These are phyloP conservation scores for Metschnikowia kofuensis DNA, from an alignment of 805 yeast genomes.

Conservation along the genomic window DNA sequence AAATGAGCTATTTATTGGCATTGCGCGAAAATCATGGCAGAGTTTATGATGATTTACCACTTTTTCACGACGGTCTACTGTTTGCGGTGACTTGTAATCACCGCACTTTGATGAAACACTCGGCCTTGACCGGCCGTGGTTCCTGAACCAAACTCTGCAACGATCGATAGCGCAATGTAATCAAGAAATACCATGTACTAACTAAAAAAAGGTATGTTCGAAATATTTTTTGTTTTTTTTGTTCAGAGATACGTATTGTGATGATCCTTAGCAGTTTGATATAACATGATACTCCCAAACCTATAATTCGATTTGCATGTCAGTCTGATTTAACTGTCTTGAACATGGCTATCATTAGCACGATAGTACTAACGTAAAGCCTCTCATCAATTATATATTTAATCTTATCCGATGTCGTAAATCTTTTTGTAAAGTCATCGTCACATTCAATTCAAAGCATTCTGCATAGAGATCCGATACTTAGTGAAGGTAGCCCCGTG, in stretches of 20 bases:
- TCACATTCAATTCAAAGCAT: too few relatives aligned
- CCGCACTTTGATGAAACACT: constrained; percentile 41
- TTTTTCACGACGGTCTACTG: constrained; percentile 54
- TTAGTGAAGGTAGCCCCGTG: too few relatives aligned
- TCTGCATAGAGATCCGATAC: background rate
- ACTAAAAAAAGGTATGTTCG: constrained; percentile 10
- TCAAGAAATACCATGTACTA: background rate
- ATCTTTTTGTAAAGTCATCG: too few relatives aligned
- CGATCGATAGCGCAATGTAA: background rate
- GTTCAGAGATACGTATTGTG: constrained; percentile 1
- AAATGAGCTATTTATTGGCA: background rate
- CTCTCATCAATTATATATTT: background rate
- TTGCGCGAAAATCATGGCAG: background rate
- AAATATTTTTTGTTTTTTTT: too few relatives aligned
- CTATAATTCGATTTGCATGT: constrained; percentile 39
- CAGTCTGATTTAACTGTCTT: constrained; percentile 31
- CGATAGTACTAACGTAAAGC: constrained; percentile 3
- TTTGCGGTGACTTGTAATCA: constrained; percentile 43
- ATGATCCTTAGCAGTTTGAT: constrained; percentile 16
- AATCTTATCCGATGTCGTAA: too few relatives aligned
- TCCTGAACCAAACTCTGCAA: constrained; percentile 29
- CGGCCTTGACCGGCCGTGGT: constrained; percentile 56
- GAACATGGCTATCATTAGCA: background rate
- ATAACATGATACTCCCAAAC: constrained; percentile 26
- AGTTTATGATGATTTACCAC: constrained; percentile 49